phyloP scores from a whole-genome alignment of 2,329 filamentous ascomycete genomes.

The Aspergillus alliaceus region DNA sequence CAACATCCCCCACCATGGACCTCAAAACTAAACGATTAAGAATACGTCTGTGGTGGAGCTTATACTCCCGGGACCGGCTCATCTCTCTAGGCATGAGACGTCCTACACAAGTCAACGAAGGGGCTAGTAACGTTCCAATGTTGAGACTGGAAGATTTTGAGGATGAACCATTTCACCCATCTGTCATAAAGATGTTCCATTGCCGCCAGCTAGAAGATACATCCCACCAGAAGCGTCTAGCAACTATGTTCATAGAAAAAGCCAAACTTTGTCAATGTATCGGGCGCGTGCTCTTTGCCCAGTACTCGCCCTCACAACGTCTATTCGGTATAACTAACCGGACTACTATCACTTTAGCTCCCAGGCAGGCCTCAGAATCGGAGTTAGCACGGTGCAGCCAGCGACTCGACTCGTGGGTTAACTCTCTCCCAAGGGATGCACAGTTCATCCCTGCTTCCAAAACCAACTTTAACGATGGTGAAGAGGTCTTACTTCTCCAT shows the following conservation, averaged over 20 bases:
- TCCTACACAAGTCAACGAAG: slow-evolving; percentile 83
- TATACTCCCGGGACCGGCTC: slow-evolving; percentile 85
- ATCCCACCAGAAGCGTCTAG: slow-evolving; percentile 71
- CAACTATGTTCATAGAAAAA: slow-evolving; percentile 83
- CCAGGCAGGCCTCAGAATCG: slow-evolving; percentile 76
- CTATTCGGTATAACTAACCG: slow-evolving; percentile 68
- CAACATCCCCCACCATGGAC: slow-evolving; percentile 14
- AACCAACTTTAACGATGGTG: slow-evolving; percentile 55
- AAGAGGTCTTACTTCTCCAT: slow-evolving; percentile 60
- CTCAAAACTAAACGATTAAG: slow-evolving; percentile 58
- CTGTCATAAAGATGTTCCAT: slow-evolving; percentile 62
- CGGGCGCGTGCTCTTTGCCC: slow-evolving; percentile 78
- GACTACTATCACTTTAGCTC: slow-evolving; percentile 76
- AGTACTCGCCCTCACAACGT: slow-evolving; percentile 82
- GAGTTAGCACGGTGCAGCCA: slow-evolving; percentile 73
- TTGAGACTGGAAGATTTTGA: slow-evolving; percentile 78
- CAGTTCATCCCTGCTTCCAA: slow-evolving; percentile 64
- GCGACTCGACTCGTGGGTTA: slow-evolving; percentile 72
- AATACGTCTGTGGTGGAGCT: slow-evolving; percentile 93
- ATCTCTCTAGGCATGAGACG: slow-evolving; percentile 87
- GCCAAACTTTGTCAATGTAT: slow-evolving; percentile 83
- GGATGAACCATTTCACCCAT: slow-evolving; percentile 63
- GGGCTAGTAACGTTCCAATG: slow-evolving; percentile 91
- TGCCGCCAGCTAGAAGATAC: slow-evolving; percentile 70
- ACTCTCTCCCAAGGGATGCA: slow-evolving; percentile 67